Evolutionary conservation across 805 yeast species (phyloP), one percentile per base, ranked within the genome.

Genomic region (Cyberlindnera americana): DNA sequence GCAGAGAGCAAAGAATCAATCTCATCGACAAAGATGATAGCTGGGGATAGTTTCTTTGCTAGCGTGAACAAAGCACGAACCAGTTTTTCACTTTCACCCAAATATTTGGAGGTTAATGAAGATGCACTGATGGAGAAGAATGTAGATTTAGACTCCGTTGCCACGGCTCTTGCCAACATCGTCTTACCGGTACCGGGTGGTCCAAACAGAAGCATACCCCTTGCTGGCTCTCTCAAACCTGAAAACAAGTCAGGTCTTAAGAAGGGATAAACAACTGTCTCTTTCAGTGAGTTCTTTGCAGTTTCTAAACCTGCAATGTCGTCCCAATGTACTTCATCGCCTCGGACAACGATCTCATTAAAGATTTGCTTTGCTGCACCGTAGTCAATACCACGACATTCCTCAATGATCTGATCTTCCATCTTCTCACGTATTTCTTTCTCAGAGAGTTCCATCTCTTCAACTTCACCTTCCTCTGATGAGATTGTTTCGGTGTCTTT

Each of bases 161-260:
- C 98, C 6, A 93, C 98, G 0, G 99, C 97, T 49, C 96, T 72
- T 0, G 98, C 98, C 48, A 91, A 72, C 99, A 93, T 91, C 0
- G 99, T 91, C 54, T 91, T 91, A 44, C 99, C 99, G 0, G 99
- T 91, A 7, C 99, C 99, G 0, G 99, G 98, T 0, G 99, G 99
- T 0, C 99, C 99, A 65, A 91, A 91, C 32, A 91, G 65, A 19
- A 91, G 69, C 96, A 91, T 90, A 3, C 99, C 99, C 52, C 96
- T 68, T 0, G 95, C 93, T 0, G 99, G 99, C 63, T 90, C 98
- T 50, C 98, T 72, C 43, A 93, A 67, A 1, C 98, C 98, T 44
- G 79, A 76, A 56, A 91, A 93, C 47, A 91, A 69, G 61, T 93
- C 98, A 0, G 98, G 99, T 33, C 99, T 72, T 49, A 93, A 64